These are phyloP conservation scores for Rhodotorula glutinis DNA, from an alignment of 1,284 basidiomycete species.

Conservation along the genomic window DNA sequence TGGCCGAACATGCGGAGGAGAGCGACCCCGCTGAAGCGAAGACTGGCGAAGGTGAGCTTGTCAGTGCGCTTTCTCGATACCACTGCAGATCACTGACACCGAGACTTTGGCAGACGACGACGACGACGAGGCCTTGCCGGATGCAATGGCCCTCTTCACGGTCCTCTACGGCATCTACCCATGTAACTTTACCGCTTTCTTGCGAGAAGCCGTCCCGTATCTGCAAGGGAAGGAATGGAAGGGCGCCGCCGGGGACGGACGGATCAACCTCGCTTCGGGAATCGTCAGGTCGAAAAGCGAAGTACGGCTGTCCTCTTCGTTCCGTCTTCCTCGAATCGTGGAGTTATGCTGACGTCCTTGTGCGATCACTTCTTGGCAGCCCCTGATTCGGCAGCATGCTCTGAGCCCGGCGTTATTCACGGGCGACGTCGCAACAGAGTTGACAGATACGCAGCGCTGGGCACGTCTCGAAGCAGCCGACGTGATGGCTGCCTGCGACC, in stretches of 20 bases:
- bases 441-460: slow-evolving; percentile 65
- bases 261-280: slow-evolving; percentile 63
- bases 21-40: background rate
- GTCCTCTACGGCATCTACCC: slow-evolving; percentile 83
- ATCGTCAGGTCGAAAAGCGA: slow-evolving; percentile 61
- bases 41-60: background rate
- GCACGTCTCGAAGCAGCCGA: slow-evolving; percentile 61
- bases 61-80: background rate
- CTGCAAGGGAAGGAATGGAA: slow-evolving; percentile 56
- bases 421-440: slow-evolving; percentile 62
- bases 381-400: slow-evolving; percentile 65
- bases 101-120: slow-evolving; percentile 7
- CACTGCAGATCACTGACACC: background rate
- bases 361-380: slow-evolving; percentile 49
- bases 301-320: slow-evolving; percentile 43
- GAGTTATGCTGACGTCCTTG: background rate
- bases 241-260: slow-evolving; percentile 63
- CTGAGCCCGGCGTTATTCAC: slow-evolving; percentile 70
- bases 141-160: slow-evolving; percentile 57
- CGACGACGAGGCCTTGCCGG: slow-evolving; percentile 34
- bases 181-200: slow-evolving; percentile 71
- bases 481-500: slow-evolving; percentile 63
- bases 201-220: slow-evolving; percentile 64
- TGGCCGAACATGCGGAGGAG: slow-evolving; percentile 2
- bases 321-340: background rate